These are phyloP conservation scores for Nitzschia putrida DNA, from an alignment of 108 stramenopile genomes.

Conservation along the genomic window DNA sequence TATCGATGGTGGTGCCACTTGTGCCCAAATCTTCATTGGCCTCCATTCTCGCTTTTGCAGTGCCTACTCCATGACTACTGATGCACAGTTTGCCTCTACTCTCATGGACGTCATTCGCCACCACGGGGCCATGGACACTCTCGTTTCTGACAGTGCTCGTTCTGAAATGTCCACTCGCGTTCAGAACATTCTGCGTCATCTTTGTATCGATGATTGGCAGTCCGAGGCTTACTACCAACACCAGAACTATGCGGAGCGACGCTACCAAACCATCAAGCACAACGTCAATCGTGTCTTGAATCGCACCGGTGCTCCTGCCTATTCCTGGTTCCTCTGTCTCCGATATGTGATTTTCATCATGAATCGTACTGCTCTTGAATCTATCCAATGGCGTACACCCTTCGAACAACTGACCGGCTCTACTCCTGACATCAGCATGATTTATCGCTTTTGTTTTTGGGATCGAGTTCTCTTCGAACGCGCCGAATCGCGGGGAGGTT, in stretches of 20 bases:
- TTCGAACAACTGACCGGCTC: not conserved
- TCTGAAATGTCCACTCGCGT: conserved; percentile 19
- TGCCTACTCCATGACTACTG: conserved; percentile 22
- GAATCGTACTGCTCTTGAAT: conserved; percentile 19
- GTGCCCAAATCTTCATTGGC: conserved; percentile 17
- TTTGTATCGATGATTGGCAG: conserved; percentile 28
- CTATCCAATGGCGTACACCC: conserved; percentile 21
- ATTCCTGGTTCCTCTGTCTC: conserved; percentile 26
- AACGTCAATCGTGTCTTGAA: conserved; percentile 17
- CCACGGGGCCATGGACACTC: conserved; percentile 17
- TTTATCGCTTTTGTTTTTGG: conserved; percentile 22
- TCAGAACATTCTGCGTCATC: conserved; percentile 20
- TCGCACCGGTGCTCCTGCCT: conserved; percentile 25
- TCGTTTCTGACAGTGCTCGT: conserved; percentile 19
- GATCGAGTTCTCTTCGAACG: conserved; percentile 22
- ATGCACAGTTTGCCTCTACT: conserved; percentile 26
- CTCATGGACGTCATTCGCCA: conserved; percentile 32
- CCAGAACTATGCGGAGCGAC: conserved; percentile 40
- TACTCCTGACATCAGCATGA: conserved; percentile 31
- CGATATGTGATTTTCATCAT: conserved; percentile 11
- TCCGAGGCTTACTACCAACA: conserved; percentile 35
- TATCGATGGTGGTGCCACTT: not conserved
- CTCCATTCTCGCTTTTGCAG: not conserved
- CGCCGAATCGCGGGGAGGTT: not conserved
- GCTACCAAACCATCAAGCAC: conserved; percentile 24